Evolutionary conservation across 2,329 filamentous ascomycete genomes (phyloP).

Genomic region (Elsinoe necatrix): DNA sequence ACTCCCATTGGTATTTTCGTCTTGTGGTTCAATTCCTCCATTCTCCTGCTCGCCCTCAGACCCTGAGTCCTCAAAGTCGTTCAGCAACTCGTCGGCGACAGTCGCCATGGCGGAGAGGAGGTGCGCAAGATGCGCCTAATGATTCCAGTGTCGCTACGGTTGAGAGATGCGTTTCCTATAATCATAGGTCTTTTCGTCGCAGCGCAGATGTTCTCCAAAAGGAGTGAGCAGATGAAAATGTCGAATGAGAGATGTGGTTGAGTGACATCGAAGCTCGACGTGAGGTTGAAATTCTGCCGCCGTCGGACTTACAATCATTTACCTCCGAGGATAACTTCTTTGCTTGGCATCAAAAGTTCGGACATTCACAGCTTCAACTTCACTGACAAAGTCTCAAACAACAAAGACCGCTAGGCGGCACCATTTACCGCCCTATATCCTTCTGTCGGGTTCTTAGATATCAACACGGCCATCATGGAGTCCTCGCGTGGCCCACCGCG

Average conservation of each 20-base stretch:
- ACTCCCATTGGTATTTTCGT: constrained; percentile 17
- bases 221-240: too few species aligned
- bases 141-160: too few species aligned
- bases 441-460: not conserved
- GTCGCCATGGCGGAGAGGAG: constrained; percentile 61
- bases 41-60: constrained; percentile 60
- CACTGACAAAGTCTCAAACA: not conserved
- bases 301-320: not conserved
- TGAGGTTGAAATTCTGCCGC: not conserved
- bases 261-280: not conserved
- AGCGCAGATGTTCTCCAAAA: too few species aligned
- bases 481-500: constrained; percentile 79
- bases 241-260: not conserved
- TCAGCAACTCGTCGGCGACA: constrained; percentile 82
- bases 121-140: not conserved
- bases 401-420: not conserved
- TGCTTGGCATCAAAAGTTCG: constrained; percentile 10
- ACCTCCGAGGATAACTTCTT: not conserved
- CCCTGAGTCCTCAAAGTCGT: constrained; percentile 81
- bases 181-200: too few species aligned
- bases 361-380: not conserved
- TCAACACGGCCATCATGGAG: constrained; percentile 59
- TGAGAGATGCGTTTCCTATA: too few species aligned
- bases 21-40: constrained; percentile 24
- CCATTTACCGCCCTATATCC: not conserved